Evolutionary conservation across 1,284 basidiomycete species (phyloP).

Genomic region (Heterobasidion parviporum): DNA sequence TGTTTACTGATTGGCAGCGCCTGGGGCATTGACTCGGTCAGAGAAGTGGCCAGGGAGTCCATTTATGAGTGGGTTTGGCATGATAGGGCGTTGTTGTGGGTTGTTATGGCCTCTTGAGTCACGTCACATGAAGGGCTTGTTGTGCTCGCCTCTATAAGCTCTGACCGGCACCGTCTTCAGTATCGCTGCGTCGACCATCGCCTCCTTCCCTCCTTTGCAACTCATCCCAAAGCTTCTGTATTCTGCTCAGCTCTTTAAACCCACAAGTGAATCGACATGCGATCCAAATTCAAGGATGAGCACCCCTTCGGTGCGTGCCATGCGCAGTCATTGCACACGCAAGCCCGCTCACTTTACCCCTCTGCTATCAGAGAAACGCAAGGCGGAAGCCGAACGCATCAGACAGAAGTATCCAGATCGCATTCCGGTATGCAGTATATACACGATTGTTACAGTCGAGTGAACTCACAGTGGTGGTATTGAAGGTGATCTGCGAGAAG

Average conservation of each 20-base stretch:
- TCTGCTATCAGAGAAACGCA: slow-evolving; percentile 80
- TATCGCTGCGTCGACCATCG: neutral
- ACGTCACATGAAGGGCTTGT: slow-evolving; percentile 1
- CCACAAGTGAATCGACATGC: slow-evolving; percentile 41
- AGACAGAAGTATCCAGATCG: slow-evolving; percentile 98
- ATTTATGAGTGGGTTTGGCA: neutral
- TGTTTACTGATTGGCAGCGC: neutral
- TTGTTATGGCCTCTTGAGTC: slow-evolving; percentile 2
- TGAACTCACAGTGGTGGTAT: slow-evolving; percentile 10
- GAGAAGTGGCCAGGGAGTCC: neutral
- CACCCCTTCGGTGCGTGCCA: slow-evolving; percentile 86
- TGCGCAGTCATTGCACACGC: slow-evolving; percentile 3
- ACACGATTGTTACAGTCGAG: neutral
- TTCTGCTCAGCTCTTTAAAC: neutral
- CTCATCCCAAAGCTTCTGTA: no score
- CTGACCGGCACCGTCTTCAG: neutral
- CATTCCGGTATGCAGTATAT: slow-evolving; percentile 72
- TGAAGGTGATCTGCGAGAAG: slow-evolving; percentile 98
- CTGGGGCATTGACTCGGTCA: neutral
- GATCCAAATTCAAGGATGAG: slow-evolving; percentile 99
- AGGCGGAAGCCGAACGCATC: slow-evolving; percentile 95
- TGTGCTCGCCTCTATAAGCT: neutral
- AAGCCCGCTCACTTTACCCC: slow-evolving; percentile 1
- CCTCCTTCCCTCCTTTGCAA: neutral
- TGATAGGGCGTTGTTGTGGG: slow-evolving; percentile 3